Evolutionary conservation across 2,329 filamentous ascomycete species (phyloP).

Genomic region (Aspergillus clavatus): DNA sequence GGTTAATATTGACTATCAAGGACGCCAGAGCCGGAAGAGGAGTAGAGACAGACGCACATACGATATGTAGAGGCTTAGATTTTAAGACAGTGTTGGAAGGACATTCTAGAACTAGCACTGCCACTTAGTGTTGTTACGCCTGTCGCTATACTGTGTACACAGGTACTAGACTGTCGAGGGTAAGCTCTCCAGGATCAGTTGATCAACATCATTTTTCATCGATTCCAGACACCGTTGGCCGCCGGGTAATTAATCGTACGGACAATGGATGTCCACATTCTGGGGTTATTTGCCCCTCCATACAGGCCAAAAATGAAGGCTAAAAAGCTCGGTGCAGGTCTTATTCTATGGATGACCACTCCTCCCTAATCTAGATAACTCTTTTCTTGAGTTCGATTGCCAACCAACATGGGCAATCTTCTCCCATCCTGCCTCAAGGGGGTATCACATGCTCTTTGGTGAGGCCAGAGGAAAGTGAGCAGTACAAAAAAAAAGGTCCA

Average conservation of each 20-base stretch:
- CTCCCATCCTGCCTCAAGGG: slow-evolving; percentile 1
- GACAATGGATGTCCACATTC: not conserved
- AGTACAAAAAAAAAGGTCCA: not conserved
- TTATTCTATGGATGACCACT: too few species aligned
- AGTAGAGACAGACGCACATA: too few species aligned
- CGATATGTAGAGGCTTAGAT: too few species aligned
- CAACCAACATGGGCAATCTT: not conserved
- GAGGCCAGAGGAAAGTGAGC: not conserved
- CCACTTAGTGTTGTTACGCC: too few species aligned
- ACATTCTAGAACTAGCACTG: too few species aligned
- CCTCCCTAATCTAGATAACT: too few species aligned
- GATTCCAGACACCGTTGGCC: not conserved
- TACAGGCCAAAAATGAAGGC: not conserved
- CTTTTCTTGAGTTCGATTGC: too few species aligned
- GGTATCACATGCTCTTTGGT: slow-evolving; percentile 11
- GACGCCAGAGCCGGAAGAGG: not conserved
- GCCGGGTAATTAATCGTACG: not conserved
- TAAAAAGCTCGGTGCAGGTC: too few species aligned
- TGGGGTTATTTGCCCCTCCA: not conserved
- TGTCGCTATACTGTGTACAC: too few species aligned
- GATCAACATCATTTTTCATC: not conserved
- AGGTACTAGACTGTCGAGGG: too few species aligned
- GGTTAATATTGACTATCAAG: slow-evolving; percentile 12
- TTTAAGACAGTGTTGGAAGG: too few species aligned
- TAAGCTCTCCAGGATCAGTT: too few species aligned